A percentile compares a stretch with the other conserved stretches of the same genome.
Evolutionary conservation across 106 monocot genomes (phyloP).

Genomic region (Alisma plantagoaquatica): DNA sequence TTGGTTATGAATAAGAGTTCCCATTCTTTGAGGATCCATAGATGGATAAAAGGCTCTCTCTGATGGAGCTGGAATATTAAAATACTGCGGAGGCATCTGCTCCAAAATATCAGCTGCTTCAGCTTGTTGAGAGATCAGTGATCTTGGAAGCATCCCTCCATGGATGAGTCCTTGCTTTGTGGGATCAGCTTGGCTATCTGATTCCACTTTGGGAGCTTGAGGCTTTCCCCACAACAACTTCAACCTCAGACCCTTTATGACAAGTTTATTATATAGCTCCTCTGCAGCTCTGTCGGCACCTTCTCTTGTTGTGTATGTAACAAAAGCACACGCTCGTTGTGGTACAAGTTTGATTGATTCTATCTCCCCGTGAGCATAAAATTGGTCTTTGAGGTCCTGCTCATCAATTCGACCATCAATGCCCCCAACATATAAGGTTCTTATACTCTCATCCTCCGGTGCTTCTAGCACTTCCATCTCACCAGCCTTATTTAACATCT

Average conservation of each 20-base stretch:
- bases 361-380: slow-evolving; percentile 93
- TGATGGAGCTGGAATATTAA: slow-evolving; percentile 63
- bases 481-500: slow-evolving; percentile 86
- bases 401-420: slow-evolving; percentile 70
- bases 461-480: slow-evolving; percentile 85
- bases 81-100: slow-evolving; percentile 35
- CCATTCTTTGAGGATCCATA: slow-evolving; percentile 99
- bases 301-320: slow-evolving; percentile 88
- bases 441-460: slow-evolving; percentile 90
- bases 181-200: slow-evolving; percentile 28
- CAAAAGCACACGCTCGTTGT: slow-evolving; percentile 89
- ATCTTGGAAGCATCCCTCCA: slow-evolving; percentile 69
- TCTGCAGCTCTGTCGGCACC: slow-evolving; percentile 86
- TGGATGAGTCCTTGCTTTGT: slow-evolving; percentile 39
- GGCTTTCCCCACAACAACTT: slow-evolving; percentile 96
- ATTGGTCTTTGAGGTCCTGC: slow-evolving; percentile 84
- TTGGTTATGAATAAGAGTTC: slow-evolving; percentile 48
- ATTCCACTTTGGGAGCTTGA: slow-evolving; percentile 49
- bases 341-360: slow-evolving; percentile 73
- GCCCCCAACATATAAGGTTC: slow-evolving; percentile 86
- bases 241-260: slow-evolving; percentile 76
- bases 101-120: too few relatives aligned
- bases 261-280: slow-evolving; percentile 87
- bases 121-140: slow-evolving; percentile 81
- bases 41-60: slow-evolving; percentile 74